Base-by-base conservation (phyloP, 2,329 filamentous ascomycete species). In the Ascochyta fabae region DNA sequence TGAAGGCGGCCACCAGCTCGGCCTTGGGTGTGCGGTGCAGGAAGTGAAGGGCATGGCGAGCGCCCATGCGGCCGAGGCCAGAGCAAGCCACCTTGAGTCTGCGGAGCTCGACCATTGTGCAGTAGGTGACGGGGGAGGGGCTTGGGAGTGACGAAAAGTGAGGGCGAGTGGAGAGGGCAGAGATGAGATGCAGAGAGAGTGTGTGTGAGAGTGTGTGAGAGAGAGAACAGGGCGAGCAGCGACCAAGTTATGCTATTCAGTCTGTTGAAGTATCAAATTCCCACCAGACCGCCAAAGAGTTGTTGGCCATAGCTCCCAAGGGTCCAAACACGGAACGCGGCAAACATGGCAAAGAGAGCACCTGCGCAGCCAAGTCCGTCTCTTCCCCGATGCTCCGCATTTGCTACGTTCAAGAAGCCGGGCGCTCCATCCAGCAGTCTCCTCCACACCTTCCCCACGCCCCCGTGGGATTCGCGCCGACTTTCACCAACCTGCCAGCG, bases 31-130 rank as follows among this genome's bases (percentile, higher is more conserved):
- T 79, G 42, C 75, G 75, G 60, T 79, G 75, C 44, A 79, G 74
- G 65, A 80, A 79, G 63, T 81, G 75, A 53, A 77, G 69, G n/a
- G 79, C 79, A 62, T 81, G 79, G 29, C 79, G 76, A 54, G 78
- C 76, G 41, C 80, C 80, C 79, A 82, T 82, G 62, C 79, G 79
- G 61, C 80, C 80, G 22, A 81, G 77, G 61, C 80, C 79, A 45
- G 76, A 77, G 54, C 79, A 73, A 58, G 76, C 79, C 46, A 81
- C 68, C 57, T 77, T 70, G 51, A 81, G 77, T 66, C 77, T 77
- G 56, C 74, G 76, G 29, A 71, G 64, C 23, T 70, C 63, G 38
- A 64, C 49, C 73, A 76, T 77, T 64, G 56, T 62, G 55, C n/a
- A 23, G 27, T 9, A 13, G 16, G 29, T 24, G 22, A 26, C 4